Percentiles rank a stretch among this genome's conserved stretches.
Evolutionary conservation across 768 basidiomycete genomes (phyloP).

Genomic region (Suillus ampliporus): DNA sequence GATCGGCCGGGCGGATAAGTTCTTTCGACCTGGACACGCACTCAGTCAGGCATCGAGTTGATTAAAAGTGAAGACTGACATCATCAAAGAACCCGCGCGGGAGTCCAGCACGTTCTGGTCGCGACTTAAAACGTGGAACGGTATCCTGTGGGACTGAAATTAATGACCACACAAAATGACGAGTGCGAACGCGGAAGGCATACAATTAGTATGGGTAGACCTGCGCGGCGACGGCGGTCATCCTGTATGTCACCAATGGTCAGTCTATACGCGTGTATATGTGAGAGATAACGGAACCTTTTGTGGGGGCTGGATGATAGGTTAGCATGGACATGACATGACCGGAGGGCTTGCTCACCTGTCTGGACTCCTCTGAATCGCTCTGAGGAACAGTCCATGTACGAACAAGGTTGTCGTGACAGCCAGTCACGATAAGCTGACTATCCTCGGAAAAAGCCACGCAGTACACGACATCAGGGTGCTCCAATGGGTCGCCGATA

Average conservation of each 20-base stretch:
- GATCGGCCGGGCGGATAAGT: background rate
- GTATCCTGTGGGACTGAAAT: background rate
- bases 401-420: background rate
- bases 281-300: background rate
- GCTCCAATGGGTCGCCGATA: conserved; percentile 1
- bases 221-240: background rate
- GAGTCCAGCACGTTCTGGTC: background rate
- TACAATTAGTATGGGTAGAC: conserved; percentile 2
- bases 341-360: background rate
- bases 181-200: background rate
- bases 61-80: background rate
- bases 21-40: background rate
- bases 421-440: background rate
- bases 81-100: conserved; percentile 1
- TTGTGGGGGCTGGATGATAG: background rate
- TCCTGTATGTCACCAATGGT: background rate
- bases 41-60: background rate
- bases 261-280: background rate
- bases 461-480: background rate
- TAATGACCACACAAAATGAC: background rate
- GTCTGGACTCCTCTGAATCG: background rate
- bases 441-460: background rate
- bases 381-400: background rate
- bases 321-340: background rate
- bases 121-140: background rate